Conservation (phyloP, 768 basidiomycete genomes). For the Grammothele lineata region DNA sequence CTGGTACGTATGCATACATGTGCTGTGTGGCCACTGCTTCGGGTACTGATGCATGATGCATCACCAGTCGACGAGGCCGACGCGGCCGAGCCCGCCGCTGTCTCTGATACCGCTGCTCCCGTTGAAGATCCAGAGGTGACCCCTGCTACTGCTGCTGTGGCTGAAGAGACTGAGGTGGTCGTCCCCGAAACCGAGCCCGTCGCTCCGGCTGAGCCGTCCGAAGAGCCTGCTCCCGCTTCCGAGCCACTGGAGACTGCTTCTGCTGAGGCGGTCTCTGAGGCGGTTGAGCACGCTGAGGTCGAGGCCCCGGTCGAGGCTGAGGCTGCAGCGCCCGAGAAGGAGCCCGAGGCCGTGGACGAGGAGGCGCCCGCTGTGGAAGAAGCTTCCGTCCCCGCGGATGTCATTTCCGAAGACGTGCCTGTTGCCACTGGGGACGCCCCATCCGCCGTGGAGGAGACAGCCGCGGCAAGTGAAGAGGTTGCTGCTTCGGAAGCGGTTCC, state of each 20-base stretch:
- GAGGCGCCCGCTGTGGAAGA: neutral
- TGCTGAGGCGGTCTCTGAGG: neutral
- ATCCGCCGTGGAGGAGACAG: neutral
- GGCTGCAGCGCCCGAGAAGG: too few relatives aligned
- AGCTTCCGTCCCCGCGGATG: neutral
- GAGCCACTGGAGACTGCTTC: conserved; percentile 1
- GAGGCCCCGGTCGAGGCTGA: neutral
- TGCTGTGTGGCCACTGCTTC: neutral
- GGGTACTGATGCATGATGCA: neutral
- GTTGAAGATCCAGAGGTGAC: conserved; percentile 4
- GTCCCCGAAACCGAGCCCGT: neutral
- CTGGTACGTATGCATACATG: neutral
- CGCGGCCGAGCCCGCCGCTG: neutral
- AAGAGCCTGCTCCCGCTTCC: neutral
- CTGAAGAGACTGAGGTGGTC: neutral
- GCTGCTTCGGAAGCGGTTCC: too few relatives aligned
- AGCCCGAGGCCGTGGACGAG: too few relatives aligned
- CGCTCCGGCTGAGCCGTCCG: conserved; percentile 1
- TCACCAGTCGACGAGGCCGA: neutral
- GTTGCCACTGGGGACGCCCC: neutral
- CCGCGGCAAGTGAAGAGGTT: neutral
- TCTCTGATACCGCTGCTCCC: neutral
- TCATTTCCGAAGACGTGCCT: neutral
- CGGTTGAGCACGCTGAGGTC: neutral
- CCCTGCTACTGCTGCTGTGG: neutral